Percentiles rank a stretch among this genome's conserved stretches.
Evolutionary conservation across 345 rosid species (phyloP).

Genomic region (Dipteronia dyeriana): DNA sequence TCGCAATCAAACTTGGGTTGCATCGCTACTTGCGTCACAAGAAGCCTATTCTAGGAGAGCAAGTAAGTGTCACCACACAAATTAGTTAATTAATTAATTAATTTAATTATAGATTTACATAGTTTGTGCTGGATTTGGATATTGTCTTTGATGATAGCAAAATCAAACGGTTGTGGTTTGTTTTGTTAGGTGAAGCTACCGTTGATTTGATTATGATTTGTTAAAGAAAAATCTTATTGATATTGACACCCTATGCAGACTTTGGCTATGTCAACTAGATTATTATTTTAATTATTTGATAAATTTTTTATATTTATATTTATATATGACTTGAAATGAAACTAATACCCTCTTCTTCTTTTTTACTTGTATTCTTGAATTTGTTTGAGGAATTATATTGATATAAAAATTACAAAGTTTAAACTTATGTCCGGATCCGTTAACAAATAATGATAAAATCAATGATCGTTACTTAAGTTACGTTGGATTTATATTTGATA

Average conservation of each 20-base stretch:
- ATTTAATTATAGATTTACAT: too few relatives aligned
- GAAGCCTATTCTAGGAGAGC: conserved; percentile 53
- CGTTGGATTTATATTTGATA: too few relatives aligned
- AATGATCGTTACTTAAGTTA: too few relatives aligned
- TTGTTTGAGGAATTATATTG: neutral
- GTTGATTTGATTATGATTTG: neutral
- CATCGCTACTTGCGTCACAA: conserved; percentile 55
- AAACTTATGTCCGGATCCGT: too few relatives aligned
- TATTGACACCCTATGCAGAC: neutral
- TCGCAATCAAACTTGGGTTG: conserved; percentile 48
- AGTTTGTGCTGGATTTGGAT: neutral
- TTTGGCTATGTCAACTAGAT: too few relatives aligned
- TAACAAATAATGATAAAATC: too few relatives aligned
- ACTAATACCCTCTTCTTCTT: too few relatives aligned
- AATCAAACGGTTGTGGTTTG: neutral
- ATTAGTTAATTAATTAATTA: neutral
- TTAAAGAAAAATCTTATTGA: neutral
- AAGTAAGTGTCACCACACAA: conserved; percentile 40
- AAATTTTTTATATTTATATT: too few relatives aligned
- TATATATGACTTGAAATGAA: too few relatives aligned
- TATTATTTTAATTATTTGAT: too few relatives aligned
- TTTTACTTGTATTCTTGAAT: neutral
- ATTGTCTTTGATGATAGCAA: neutral
- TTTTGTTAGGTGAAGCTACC: neutral
- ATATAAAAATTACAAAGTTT: too few relatives aligned